Evolutionary conservation across 139 green algal genomes (phyloP), one percentile per base, ranked within the genome.

Genomic region (Chlamydomonas schloesseri): DNA sequence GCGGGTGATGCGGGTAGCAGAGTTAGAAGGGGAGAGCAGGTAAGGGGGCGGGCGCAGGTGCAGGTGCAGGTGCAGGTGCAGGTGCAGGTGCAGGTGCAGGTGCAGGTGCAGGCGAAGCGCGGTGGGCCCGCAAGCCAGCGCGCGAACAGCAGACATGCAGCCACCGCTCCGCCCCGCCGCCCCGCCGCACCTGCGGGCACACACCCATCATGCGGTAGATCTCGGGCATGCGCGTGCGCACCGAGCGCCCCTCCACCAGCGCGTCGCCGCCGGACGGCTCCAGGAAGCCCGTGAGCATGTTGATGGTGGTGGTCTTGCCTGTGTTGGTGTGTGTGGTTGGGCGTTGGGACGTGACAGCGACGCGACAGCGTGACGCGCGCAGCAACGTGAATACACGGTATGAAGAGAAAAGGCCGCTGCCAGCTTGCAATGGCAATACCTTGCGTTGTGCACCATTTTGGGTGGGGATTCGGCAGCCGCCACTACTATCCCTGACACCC

Each of bases 221-320:
- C 37, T 81, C 46, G 26, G 20, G 18, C 83, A 88, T 84, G 42
- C 64, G 72, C 18, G 37, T 73, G 46, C 42, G 75, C 34, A 81
- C 74, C 3, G 15, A 72, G 31, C 17, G 15, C 18, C 94, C 94
- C 34, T 90, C 87, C 3, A 97, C 87, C 23, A 93, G 20, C 1
- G 89, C 92, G 29, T 83, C 84, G 21, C 94, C 94, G 26, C 23
- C 36, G 33, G 73, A 84, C 57, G 92, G 88, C 73, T 92, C 83
- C 72, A 94, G 74, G 87, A 97, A 96, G 47, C 95, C 95, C 13
- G 93, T 92, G 86, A 97, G 93, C 90, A 96, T 96, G 82, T 93
- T 90, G 74, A 97, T 96, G 70, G 83, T 91, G 24, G 94, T 97
- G 58, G 92, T 93, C 92, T 99, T 98, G 76, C 84, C 84, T 79